phyloP scores from a whole-genome alignment of 2,329 filamentous ascomycete genomes.

The Arthrobotrys sinensis region DNA sequence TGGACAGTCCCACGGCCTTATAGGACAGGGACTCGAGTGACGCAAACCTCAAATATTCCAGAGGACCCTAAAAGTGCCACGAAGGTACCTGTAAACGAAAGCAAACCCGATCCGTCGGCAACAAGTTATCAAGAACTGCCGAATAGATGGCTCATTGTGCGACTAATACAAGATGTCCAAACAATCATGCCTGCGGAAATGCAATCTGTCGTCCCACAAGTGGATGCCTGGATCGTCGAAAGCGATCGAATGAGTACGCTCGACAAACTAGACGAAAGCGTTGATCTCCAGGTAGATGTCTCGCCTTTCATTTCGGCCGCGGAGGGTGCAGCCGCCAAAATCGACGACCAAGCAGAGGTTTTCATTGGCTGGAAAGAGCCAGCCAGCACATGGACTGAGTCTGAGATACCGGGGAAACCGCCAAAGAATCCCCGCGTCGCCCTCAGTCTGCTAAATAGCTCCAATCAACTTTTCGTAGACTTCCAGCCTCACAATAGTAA shows the following conservation, averaged over 20 bases:
- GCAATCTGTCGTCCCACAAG: conserved; percentile 2
- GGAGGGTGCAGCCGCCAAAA: background rate
- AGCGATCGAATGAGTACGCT: conserved; percentile 66
- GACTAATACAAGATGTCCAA: conserved; percentile 63
- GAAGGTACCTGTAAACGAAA: conserved; percentile 62
- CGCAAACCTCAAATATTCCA: background rate
- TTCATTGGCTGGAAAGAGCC: conserved; percentile 67
- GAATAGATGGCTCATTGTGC: conserved; percentile 67
- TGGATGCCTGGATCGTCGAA: conserved; percentile 67
- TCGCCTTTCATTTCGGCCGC: conserved; percentile 67
- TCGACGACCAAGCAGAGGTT: conserved; percentile 68
- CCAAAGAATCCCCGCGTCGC: too few species aligned
- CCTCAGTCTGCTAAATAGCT: too few species aligned
- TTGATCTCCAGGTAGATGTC: conserved; percentile 68
- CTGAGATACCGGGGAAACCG: too few species aligned
- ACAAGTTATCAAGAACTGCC: conserved; percentile 62
- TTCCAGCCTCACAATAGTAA: too few species aligned
- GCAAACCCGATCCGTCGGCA: background rate
- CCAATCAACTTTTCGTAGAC: too few species aligned
- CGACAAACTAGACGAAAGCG: conserved; percentile 64
- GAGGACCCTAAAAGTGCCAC: too few species aligned
- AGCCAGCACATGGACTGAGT: background rate
- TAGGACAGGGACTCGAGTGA: conserved; percentile 37
- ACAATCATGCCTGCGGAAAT: background rate
- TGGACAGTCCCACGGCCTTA: conserved; percentile 68